Percentiles rank a stretch among this genome's conserved stretches.
These are phyloP conservation scores for Tetrahymena malaccensis DNA, from an alignment of 73 alveolate species.

Conservation along the genomic window DNA sequence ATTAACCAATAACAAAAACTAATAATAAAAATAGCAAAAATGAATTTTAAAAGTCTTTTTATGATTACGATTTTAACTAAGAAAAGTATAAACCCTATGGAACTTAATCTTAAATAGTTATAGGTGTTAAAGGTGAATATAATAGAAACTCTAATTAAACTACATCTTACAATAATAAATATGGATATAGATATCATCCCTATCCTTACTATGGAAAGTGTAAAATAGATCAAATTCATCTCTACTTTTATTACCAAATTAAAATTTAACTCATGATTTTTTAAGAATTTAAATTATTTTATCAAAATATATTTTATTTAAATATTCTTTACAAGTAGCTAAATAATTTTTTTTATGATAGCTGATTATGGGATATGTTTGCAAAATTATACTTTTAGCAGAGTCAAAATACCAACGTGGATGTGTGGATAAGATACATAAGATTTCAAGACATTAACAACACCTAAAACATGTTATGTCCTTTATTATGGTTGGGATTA, in stretches of 20 bases:
- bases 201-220: neutral
- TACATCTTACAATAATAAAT: neutral
- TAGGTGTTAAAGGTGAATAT: too few relatives aligned
- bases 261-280: too few relatives aligned
- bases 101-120: neutral
- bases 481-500: neutral
- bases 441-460: neutral
- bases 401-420: neutral
- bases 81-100: too few relatives aligned
- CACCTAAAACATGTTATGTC: neutral
- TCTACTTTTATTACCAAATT: too few relatives aligned
- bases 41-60: too few relatives aligned
- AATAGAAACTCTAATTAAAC: neutral
- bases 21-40: too few relatives aligned
- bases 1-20: neutral
- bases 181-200: neutral
- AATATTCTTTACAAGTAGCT: too few relatives aligned
- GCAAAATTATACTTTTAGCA: neutral
- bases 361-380: neutral
- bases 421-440: neutral
- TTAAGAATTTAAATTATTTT: too few relatives aligned
- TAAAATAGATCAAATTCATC: too few relatives aligned
- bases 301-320: too few relatives aligned
- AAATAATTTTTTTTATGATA: too few relatives aligned
- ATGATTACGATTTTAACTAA: too few relatives aligned